phyloP scores from a whole-genome alignment of 768 basidiomycete species.

The Tricholoma furcatifolium region DNA sequence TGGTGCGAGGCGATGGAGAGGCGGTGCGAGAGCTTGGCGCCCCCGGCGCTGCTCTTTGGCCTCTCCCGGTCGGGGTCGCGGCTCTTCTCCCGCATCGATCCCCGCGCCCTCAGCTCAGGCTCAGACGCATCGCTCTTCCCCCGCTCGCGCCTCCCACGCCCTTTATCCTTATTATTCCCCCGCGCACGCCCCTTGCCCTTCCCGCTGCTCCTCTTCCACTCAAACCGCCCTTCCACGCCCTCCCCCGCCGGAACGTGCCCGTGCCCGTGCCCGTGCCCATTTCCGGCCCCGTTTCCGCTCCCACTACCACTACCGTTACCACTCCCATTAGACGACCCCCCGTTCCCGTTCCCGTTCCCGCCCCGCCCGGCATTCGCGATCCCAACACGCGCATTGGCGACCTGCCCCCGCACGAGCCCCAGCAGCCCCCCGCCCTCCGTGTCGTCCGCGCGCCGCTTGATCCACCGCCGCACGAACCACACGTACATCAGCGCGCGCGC shows the following conservation, averaged over 20 bases:
- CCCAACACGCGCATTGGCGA: too few relatives aligned
- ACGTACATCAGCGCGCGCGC: conserved; percentile 51
- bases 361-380: neutral
- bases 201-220: conserved; percentile 60
- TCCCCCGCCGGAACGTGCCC: conserved; percentile 24
- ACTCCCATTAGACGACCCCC: neutral
- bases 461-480: conserved; percentile 77
- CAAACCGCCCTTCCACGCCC: conserved; percentile 71
- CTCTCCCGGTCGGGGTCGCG: too few relatives aligned
- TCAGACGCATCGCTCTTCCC: neutral
- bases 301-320: too few relatives aligned
- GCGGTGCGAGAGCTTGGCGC: conserved; percentile 25
- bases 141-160: conserved; percentile 1
- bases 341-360: neutral
- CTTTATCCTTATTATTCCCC: conserved; percentile 16
- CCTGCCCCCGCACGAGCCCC: conserved; percentile 22
- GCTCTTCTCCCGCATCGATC: conserved; percentile 33
- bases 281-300: too few relatives aligned
- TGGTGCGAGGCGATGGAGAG: conserved; percentile 40
- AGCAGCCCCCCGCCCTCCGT: conserved; percentile 42
- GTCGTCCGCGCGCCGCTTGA: conserved; percentile 48
- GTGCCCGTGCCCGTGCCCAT: conserved; percentile 3
- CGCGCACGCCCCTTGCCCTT: conserved; percentile 28
- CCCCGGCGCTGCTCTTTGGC: conserved; percentile 26
- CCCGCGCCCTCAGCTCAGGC: neutral